These are phyloP conservation scores for Rhinocladiella mackenziei DNA, from an alignment of 2,329 filamentous ascomycete species.

Conservation along the genomic window DNA sequence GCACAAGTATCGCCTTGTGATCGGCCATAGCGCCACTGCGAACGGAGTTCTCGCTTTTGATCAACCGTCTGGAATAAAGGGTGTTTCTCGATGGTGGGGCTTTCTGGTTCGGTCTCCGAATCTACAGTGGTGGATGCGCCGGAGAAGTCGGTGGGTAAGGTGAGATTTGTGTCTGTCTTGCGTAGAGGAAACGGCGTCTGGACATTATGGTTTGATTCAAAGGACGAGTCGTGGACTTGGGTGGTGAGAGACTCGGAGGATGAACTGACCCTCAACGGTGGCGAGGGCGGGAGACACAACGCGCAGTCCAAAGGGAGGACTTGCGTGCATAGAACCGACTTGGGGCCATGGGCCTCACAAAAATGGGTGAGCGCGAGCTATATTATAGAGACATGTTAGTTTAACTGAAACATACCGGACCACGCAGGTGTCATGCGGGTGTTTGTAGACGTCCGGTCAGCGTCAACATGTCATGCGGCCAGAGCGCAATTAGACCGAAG, in stretches of 20 bases:
- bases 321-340: conserved; percentile 59
- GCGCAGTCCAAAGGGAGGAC: conserved; percentile 53
- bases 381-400: conserved; percentile 11
- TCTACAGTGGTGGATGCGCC: conserved; percentile 29
- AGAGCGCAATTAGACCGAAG: conserved; percentile 16
- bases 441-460: too few species aligned
- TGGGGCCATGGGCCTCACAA: conserved; percentile 60
- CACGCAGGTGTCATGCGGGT: too few species aligned
- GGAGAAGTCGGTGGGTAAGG: conserved; percentile 32
- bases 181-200: conserved; percentile 15
- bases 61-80: conserved; percentile 44
- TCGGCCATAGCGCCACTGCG: conserved; percentile 35
- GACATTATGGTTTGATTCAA: conserved; percentile 9
- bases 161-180: conserved; percentile 26
- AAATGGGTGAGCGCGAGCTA: conserved; percentile 61
- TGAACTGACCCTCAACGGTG: conserved; percentile 42
- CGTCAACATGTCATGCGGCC: conserved; percentile 14
- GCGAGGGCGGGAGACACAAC: conserved; percentile 46
- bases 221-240: conserved; percentile 18
- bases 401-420: too few species aligned
- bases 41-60: conserved; percentile 13
- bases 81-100: conserved; percentile 45
- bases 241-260: conserved; percentile 24
- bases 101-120: conserved; percentile 24
- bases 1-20: conserved; percentile 53